These are phyloP conservation scores for Yamadazyma songkhlaensis DNA, from an alignment of 1,139 yeast genomes.

Conservation along the genomic window DNA sequence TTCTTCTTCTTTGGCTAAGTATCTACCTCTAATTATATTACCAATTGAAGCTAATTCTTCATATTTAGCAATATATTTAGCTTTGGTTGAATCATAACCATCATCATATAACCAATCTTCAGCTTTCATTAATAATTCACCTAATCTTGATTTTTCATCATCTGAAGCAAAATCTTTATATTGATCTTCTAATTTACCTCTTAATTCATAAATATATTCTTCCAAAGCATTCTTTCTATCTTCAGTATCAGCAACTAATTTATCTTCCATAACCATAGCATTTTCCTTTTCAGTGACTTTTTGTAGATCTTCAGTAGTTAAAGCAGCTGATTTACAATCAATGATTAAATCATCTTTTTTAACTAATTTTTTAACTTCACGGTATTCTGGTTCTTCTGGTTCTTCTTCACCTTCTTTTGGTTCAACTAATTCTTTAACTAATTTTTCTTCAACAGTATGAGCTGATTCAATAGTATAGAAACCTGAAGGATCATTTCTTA, in stretches of 20 bases:
- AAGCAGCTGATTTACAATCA: constrained; percentile 61
- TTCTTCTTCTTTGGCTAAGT: constrained; percentile 91
- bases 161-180: constrained; percentile 87
- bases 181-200: constrained; percentile 94
- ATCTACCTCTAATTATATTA: constrained; percentile 94
- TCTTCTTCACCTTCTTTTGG: constrained; percentile 47
- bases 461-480: constrained; percentile 93
- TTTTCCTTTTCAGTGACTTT: constrained; percentile 76
- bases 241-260: constrained; percentile 97
- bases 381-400: constrained; percentile 77
- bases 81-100: constrained; percentile 95
- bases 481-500: constrained; percentile 97
- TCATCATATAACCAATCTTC: constrained; percentile 99
- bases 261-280: constrained; percentile 83
- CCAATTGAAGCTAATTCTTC: constrained; percentile 96
- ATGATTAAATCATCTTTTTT: constrained; percentile 77
- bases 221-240: constrained; percentile 98
- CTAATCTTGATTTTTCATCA: constrained; percentile 80
- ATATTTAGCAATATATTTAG: constrained; percentile 94
- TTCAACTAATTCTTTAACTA: constrained; percentile 79
- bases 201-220: constrained; percentile 95
- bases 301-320: constrained; percentile 58
- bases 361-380: constrained; percentile 88
- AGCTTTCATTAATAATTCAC: constrained; percentile 72
- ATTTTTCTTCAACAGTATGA: constrained; percentile 88